Evolutionary conservation across 306 rosid species (phyloP).

Genomic region (Astragalus glycyphyllos): DNA sequence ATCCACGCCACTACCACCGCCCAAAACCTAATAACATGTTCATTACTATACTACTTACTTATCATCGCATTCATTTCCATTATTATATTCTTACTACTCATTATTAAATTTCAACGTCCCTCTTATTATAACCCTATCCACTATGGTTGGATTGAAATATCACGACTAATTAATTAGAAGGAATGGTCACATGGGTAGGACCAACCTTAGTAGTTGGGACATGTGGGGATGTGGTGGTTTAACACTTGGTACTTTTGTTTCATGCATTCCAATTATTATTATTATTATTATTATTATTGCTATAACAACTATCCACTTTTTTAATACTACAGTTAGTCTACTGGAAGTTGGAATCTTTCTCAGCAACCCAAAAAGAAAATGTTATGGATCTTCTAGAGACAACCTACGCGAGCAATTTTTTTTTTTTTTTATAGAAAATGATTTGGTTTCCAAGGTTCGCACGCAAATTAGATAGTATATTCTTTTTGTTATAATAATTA

Average conservation of each 20-base stretch:
- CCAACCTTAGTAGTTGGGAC: constrained; percentile 39
- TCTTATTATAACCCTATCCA: constrained; percentile 32
- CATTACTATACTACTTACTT: too few relatives aligned
- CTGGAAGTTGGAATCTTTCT: constrained; percentile 40
- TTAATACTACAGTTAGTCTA: not conserved
- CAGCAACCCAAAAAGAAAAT: not conserved
- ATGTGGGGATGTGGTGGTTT: constrained; percentile 43
- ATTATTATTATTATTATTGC: too few relatives aligned
- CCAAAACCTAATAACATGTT: too few relatives aligned
- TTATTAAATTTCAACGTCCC: not conserved
- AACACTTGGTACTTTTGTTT: constrained; percentile 2
- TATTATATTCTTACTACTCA: too few relatives aligned
- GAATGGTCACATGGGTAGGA: constrained; percentile 51
- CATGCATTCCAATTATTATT: constrained; percentile 33
- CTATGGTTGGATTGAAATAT: constrained; percentile 24
- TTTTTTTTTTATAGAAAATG: too few relatives aligned
- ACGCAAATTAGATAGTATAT: not conserved
- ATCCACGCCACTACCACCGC: too few relatives aligned
- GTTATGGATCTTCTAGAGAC: constrained; percentile 14
- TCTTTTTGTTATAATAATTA: too few relatives aligned
- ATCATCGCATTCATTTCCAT: too few relatives aligned
- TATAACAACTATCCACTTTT: not conserved
- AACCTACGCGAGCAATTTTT: not conserved
- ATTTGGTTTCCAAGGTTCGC: not conserved
- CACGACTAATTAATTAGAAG: not conserved